phyloP scores from a whole-genome alignment of 2,329 filamentous ascomycete genomes.

The Colletotrichum sp. region DNA sequence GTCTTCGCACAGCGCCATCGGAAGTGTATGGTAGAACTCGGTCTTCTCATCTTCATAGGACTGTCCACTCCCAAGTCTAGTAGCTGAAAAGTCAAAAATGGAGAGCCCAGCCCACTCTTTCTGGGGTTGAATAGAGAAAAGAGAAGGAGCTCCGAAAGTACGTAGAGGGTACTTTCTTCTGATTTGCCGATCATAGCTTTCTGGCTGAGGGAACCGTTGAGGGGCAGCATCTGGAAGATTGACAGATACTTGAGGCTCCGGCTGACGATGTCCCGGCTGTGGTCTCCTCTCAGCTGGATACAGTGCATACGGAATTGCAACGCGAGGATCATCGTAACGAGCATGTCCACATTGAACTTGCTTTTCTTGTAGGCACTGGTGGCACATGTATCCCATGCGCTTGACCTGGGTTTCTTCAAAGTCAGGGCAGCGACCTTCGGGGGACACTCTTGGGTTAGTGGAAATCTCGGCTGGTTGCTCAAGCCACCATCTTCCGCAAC shows the following conservation, averaged over 20 bases:
- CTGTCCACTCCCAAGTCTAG: background rate
- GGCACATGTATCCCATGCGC: background rate
- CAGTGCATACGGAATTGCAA: background rate
- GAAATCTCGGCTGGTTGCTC: background rate
- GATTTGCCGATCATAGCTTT: background rate
- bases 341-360: background rate
- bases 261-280: background rate
- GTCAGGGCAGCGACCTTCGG: background rate
- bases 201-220: background rate
- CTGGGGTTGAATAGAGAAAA: background rate
- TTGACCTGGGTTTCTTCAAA: background rate
- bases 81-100: background rate
- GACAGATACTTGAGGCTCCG: background rate
- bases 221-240: background rate
- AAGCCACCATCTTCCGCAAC: background rate
- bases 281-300: background rate
- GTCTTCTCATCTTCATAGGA: background rate
- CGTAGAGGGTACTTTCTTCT: background rate
- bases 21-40: background rate
- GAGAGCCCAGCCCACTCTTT: background rate
- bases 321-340: background rate
- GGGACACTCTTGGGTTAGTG: background rate
- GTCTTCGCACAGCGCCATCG: background rate
- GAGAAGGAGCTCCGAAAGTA: background rate
- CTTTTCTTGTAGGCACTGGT: background rate